A percentile compares a stretch with the other conserved stretches of the same genome.
Evolutionary conservation across 192 early-diverging fungal species (phyloP).

Genomic region (Gonapodya sp.): DNA sequence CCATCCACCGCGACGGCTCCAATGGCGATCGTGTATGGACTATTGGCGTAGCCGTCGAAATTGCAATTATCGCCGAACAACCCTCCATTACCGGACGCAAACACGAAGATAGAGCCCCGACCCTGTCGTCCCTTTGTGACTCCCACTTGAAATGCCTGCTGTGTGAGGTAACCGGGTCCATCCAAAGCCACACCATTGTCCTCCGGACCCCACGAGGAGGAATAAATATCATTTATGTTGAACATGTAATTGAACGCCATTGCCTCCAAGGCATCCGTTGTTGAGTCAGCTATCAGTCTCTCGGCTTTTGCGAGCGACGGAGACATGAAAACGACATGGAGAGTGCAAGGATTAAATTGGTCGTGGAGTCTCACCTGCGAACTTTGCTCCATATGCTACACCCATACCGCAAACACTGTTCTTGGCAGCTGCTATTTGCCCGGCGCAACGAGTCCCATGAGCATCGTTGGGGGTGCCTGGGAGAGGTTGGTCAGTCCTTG

Average conservation of each 20-base stretch:
- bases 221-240: slow-evolving; percentile 88
- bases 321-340: too few species aligned
- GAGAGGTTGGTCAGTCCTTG: slow-evolving; percentile 58
- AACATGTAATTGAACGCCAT: slow-evolving; percentile 79
- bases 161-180: slow-evolving; percentile 65
- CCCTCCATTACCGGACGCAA: slow-evolving; percentile 91
- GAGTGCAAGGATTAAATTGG: slow-evolving; percentile 7
- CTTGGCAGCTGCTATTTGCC: slow-evolving; percentile 85
- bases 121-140: slow-evolving; percentile 73
- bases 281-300: slow-evolving; percentile 11
- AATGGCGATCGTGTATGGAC: slow-evolving; percentile 88
- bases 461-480: slow-evolving; percentile 67
- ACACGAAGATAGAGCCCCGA: slow-evolving; percentile 82
- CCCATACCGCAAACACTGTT: slow-evolving; percentile 93
- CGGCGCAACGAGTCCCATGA: slow-evolving; percentile 96
- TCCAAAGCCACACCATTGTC: slow-evolving; percentile 82
- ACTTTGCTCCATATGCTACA: slow-evolving; percentile 77
- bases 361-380: slow-evolving; percentile 56
- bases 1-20: slow-evolving; percentile 71
- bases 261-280: slow-evolving; percentile 89
- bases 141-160: slow-evolving; percentile 80
- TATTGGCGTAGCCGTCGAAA: slow-evolving; percentile 94
- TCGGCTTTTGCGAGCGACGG: neutral
- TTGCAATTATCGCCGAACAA: slow-evolving; percentile 81
- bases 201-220: slow-evolving; percentile 89